Conservation (phyloP, 139 green algal genomes). For the Picochlorum sp. region DNA sequence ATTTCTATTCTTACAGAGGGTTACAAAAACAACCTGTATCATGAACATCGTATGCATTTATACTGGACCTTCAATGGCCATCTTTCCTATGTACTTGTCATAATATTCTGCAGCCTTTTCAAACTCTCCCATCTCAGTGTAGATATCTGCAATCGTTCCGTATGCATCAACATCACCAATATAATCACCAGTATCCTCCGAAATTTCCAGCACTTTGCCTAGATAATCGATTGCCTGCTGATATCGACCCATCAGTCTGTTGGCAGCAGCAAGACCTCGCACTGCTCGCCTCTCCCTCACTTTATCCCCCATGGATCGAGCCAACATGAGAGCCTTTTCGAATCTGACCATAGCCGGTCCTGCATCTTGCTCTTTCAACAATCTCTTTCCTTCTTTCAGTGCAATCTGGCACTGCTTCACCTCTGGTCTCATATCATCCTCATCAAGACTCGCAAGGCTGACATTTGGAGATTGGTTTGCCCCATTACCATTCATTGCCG, state of each 20-base stretch:
- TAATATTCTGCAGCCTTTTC: constrained; percentile 82
- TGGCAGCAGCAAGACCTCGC: constrained; percentile 73
- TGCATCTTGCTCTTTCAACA: constrained; percentile 79
- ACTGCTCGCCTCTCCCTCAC: constrained; percentile 75
- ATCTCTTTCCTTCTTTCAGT: constrained; percentile 69
- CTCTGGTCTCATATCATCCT: constrained; percentile 62
- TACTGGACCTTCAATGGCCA: constrained; percentile 57
- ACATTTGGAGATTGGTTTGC: constrained; percentile 4
- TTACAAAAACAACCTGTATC: constrained; percentile 8
- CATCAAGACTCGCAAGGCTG: constrained; percentile 56
- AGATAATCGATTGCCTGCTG: constrained; percentile 75
- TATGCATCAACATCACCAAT: constrained; percentile 79
- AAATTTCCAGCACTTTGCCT: constrained; percentile 77
- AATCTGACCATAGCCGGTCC: constrained; percentile 79
- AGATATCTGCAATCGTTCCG: constrained; percentile 88
- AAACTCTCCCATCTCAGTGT: constrained; percentile 86
- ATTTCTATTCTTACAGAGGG: not conserved
- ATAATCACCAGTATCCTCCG: constrained; percentile 56
- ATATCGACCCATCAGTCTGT: constrained; percentile 60
- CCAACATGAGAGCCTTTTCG: constrained; percentile 90
- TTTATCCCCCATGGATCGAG: constrained; percentile 48
- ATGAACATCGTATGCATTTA: constrained; percentile 16
- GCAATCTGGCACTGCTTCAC: constrained; percentile 57
- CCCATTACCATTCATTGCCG: too few relatives aligned
- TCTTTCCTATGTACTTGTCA: constrained; percentile 73